Evolutionary conservation across 495 filamentous ascomycete genomes (phyloP), one percentile per base, ranked within the genome.

Genomic region (Collariella sp.): DNA sequence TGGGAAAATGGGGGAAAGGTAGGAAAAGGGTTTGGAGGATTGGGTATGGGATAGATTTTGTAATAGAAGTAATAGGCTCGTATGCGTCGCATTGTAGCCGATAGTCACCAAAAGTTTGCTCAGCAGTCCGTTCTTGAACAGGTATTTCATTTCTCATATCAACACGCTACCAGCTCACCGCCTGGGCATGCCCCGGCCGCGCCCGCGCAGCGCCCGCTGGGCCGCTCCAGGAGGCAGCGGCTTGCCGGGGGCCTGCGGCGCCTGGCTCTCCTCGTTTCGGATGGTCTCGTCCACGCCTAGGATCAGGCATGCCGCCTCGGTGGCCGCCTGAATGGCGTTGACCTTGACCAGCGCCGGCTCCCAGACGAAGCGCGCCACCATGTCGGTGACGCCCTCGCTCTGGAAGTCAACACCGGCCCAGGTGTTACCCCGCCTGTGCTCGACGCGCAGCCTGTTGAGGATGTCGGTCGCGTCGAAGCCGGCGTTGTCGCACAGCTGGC

Each of bases 401-500:
- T 81, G 77, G 64, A 98, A 96, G 75, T 98, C 93, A 19, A 98
- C 90, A 65, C 93, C 93, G 26, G 89, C 89, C 93, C 93, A 98
- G 40, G 80, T 81, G 66, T 87, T 87, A 50, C 88, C 88, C 71
- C 89, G 88, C 58, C 86, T 77, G 74, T 98, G 93, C 78, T 95
- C 91, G 57, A 96, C 93, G 38, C 93, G 86, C 58, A 98, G 77
- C 47, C 85, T 83, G 72, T 95, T 98, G 43, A 98, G 80, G 56
- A 98, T 95, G 67, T 98, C 94, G 46, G 93, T 97, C 15, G 93
- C 90, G 62, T 98, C 93, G 69, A 98, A 96, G 52, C 93, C 93
- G 38, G 93, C 93, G 63, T 98, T 98, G 74, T 98, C 93, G 70
- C 93, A 97, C 54, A 98, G 78, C 71, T 97, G 93, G 51, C 93